phyloP scores from a whole-genome alignment of 352 stramenopile species.

The Phytophthora pistaciae region DNA sequence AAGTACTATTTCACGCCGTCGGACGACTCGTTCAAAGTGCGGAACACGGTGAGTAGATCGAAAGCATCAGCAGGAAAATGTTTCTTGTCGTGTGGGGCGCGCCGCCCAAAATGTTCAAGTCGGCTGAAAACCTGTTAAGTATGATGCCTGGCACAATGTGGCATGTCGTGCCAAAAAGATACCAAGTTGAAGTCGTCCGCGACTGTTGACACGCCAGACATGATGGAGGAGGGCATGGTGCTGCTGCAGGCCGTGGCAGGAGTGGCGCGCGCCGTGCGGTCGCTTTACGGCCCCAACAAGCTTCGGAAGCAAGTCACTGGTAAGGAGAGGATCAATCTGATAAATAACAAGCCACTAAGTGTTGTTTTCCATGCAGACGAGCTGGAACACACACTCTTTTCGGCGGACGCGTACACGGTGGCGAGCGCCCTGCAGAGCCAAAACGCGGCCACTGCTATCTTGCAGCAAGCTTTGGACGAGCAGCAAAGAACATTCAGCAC shows the following conservation, averaged over 20 bases:
- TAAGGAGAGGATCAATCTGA: neutral
- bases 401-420: slow-evolving; percentile 31
- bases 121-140: too few relatives aligned
- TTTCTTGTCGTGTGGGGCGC: neutral
- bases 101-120: too few relatives aligned
- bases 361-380: slow-evolving; percentile 19
- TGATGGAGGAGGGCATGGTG: slow-evolving; percentile 7
- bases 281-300: slow-evolving; percentile 36
- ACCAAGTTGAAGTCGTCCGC: slow-evolving; percentile 23
- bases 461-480: slow-evolving; percentile 36
- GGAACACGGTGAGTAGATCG: slow-evolving; percentile 71
- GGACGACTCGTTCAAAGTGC: slow-evolving; percentile 91
- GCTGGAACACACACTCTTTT: slow-evolving; percentile 28
- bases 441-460: slow-evolving; percentile 32
- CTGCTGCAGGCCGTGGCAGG: slow-evolving; percentile 31
- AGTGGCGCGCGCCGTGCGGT: slow-evolving; percentile 27
- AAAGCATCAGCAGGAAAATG: too few relatives aligned
- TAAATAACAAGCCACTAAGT: neutral
- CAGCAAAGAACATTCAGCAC: slow-evolving; percentile 28
- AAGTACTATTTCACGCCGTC: slow-evolving; percentile 95
- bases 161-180: slow-evolving; percentile 11
- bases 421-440: slow-evolving; percentile 32
- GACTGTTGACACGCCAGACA: slow-evolving; percentile 15
- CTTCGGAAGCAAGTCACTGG: slow-evolving; percentile 39
- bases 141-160: neutral